Percentiles rank a stretch among this genome's conserved stretches.
phyloP scores from a whole-genome alignment of 2,329 filamentous ascomycete genomes.

The Talaromyces sp. region DNA sequence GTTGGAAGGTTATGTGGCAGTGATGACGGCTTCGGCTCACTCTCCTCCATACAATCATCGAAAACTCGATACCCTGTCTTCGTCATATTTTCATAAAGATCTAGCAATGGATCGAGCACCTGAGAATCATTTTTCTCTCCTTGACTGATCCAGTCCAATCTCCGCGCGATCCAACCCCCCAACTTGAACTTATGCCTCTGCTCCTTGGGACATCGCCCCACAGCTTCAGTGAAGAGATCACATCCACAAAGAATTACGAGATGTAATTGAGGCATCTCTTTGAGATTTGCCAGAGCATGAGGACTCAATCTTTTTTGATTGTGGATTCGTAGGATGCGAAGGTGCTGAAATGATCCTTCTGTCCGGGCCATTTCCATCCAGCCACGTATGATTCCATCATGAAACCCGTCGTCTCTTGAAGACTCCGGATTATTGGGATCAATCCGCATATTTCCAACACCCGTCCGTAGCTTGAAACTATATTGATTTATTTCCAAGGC shows the following conservation, averaged over 20 bases:
- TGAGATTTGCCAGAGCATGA: conserved; percentile 37
- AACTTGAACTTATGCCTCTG: not conserved
- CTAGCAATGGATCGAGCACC: not conserved
- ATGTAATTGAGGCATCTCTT: conserved; percentile 39
- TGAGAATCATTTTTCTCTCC: not conserved
- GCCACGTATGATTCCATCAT: conserved; percentile 43
- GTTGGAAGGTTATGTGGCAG: not conserved
- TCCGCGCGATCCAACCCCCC: not conserved
- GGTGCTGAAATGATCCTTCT: conserved; percentile 38
- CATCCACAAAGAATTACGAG: conserved; percentile 39
- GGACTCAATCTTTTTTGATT: conserved; percentile 36
- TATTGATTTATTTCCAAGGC: conserved; percentile 38
- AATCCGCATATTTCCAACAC: not conserved
- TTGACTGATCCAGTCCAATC: not conserved
- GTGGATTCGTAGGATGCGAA: conserved; percentile 41
- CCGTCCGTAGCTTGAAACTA: not conserved
- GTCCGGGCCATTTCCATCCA: conserved; percentile 44
- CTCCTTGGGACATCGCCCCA: not conserved
- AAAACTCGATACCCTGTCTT: not conserved
- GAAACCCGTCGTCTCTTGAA: conserved; percentile 21
- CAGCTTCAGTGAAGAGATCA: not conserved
- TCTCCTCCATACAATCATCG: not conserved
- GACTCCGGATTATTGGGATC: too few species aligned
- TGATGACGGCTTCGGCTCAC: not conserved
- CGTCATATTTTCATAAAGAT: not conserved